phyloP scores from a whole-genome alignment of 2,329 filamentous ascomycete genomes.

The Samsoniella hepiali region DNA sequence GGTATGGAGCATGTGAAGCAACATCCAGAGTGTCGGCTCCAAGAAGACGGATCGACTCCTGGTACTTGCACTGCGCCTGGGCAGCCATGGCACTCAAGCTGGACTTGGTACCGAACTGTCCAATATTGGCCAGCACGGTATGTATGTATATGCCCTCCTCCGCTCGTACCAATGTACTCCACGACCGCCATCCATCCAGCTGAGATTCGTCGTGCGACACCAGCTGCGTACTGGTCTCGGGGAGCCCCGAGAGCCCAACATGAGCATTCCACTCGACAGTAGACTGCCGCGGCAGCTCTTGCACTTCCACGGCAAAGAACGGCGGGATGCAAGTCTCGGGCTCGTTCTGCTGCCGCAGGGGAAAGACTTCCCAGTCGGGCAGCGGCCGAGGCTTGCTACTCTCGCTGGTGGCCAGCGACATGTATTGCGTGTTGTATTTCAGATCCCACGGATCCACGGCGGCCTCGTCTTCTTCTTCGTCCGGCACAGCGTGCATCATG shows the following conservation, averaged over 20 bases:
- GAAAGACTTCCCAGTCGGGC: constrained; percentile 50
- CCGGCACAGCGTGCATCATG: constrained; percentile 38
- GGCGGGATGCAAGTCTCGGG: constrained; percentile 50
- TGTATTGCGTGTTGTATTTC: constrained; percentile 54
- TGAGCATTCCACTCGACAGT: constrained; percentile 81
- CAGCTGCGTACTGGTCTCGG: constrained; percentile 29
- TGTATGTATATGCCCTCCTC: constrained; percentile 28
- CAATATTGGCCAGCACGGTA: constrained; percentile 27
- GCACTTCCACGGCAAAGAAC: constrained; percentile 72
- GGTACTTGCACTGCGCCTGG: constrained; percentile 19
- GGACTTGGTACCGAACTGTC: not conserved
- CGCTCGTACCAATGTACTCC: constrained; percentile 27
- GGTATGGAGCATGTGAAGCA: constrained; percentile 26
- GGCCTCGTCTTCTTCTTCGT: constrained; percentile 49
- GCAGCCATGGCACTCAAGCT: constrained; percentile 21
- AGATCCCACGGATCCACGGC: constrained; percentile 67
- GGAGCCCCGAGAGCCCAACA: constrained; percentile 48
- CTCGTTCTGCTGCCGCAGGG: constrained; percentile 35
- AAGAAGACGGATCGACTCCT: not conserved
- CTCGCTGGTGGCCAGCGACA: constrained; percentile 36
- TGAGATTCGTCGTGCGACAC: constrained; percentile 21
- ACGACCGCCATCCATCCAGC: constrained; percentile 28
- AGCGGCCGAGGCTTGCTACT: constrained; percentile 32
- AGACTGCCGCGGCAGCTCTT: constrained; percentile 69
- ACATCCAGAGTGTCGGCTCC: constrained; percentile 10